Conservation (phyloP, 1,284 basidiomycete species). For the Ganoderma resinaceum region DNA sequence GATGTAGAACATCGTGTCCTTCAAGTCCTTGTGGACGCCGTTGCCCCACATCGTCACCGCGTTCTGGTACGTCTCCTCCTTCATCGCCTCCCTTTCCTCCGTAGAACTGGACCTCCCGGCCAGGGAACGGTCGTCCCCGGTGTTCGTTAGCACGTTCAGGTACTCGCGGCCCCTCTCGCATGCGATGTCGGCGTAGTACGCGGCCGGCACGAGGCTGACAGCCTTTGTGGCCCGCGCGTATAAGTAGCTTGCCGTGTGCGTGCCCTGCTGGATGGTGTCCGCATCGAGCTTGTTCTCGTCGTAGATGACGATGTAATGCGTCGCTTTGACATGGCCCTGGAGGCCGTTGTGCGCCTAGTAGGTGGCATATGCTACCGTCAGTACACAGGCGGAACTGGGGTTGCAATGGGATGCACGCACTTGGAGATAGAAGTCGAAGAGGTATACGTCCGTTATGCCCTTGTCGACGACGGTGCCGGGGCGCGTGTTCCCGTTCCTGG, state of each 20-base stretch:
- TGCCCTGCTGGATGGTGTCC: conserved; percentile 73
- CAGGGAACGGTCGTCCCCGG: conserved; percentile 39
- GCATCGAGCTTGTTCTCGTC: conserved; percentile 70
- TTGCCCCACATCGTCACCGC: conserved; percentile 66
- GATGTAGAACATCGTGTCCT: conserved; percentile 77
- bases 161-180: conserved; percentile 78
- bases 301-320: conserved; percentile 79
- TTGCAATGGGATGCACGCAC: conserved; percentile 25
- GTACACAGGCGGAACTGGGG: too few relatives aligned
- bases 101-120: not conserved
- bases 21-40: conserved; percentile 65
- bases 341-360: conserved; percentile 65
- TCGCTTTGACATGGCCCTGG: conserved; percentile 70
- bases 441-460: conserved; percentile 73
- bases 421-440: conserved; percentile 83
- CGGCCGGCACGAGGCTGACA: conserved; percentile 77
- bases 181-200: conserved; percentile 80
- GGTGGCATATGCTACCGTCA: not conserved
- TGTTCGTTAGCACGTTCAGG: conserved; percentile 68
- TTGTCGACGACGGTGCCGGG: conserved; percentile 80
- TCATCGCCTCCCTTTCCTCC: conserved; percentile 58
- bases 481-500: conserved; percentile 72
- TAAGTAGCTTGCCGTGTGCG: conserved; percentile 68
- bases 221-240: conserved; percentile 81
- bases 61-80: conserved; percentile 53